phyloP scores from a whole-genome alignment of 768 basidiomycete species.

The Daedaleopsis nitida region DNA sequence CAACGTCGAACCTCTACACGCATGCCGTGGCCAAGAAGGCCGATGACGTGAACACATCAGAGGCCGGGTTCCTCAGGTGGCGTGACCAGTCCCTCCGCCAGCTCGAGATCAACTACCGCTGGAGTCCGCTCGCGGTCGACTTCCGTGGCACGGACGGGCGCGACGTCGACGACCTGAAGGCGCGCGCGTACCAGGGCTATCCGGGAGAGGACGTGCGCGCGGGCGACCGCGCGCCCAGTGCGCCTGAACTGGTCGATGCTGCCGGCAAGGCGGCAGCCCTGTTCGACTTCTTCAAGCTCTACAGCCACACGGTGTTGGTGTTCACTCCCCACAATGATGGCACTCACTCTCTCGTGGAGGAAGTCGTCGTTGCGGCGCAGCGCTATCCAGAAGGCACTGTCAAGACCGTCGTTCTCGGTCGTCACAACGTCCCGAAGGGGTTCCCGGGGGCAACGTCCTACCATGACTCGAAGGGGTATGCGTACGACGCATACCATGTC shows the following conservation, averaged over 20 bases:
- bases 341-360: neutral
- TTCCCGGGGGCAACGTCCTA: neutral
- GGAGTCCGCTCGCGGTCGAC: constrained; percentile 51
- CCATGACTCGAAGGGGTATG: constrained; percentile 15
- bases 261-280: constrained; percentile 19
- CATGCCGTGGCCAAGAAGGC: neutral
- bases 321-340: constrained; percentile 21
- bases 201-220: constrained; percentile 32
- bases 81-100: constrained; percentile 34
- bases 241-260: constrained; percentile 32
- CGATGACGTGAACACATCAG: neutral
- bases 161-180: constrained; percentile 23
- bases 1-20: constrained; percentile 19
- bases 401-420: constrained; percentile 3
- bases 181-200: constrained; percentile 18
- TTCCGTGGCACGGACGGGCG: constrained; percentile 23
- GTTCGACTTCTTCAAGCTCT: constrained; percentile 31
- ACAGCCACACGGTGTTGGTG: constrained; percentile 34
- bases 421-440: neutral
- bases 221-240: constrained; percentile 52
- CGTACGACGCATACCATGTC: constrained; percentile 10
- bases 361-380: neutral
- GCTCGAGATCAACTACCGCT: too few species aligned
- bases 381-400: neutral
- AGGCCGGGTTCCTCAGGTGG: constrained; percentile 26